A percentile compares a stretch with the other conserved stretches of the same genome.
phyloP scores from a whole-genome alignment of 331 rosid genomes.

The Cydonia oblonga region DNA sequence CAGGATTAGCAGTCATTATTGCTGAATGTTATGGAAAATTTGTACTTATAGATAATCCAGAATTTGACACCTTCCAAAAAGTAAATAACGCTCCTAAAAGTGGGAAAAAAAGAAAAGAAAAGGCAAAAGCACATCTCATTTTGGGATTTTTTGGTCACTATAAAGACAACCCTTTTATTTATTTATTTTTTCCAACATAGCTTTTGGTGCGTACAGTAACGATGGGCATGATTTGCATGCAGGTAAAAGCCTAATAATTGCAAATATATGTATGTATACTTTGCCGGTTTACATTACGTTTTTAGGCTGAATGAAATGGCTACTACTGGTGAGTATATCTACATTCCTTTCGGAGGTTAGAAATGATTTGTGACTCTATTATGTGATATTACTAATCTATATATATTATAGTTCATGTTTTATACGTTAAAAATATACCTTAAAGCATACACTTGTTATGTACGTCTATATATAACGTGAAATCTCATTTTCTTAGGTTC shows the following conservation, averaged over 20 bases:
- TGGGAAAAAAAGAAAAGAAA: conserved; percentile 2
- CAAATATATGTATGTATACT: not conserved
- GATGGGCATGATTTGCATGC: not conserved
- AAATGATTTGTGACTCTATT: not conserved
- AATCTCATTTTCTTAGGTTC: too few species aligned
- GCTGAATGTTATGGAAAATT: conserved; percentile 26
- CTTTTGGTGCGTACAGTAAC: not conserved
- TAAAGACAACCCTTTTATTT: conserved; percentile 11
- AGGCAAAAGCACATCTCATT: conserved; percentile 35
- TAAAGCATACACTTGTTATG: not conserved
- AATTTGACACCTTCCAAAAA: conserved; percentile 14
- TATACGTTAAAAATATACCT: not conserved
- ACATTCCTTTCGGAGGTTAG: not conserved
- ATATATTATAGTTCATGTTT: not conserved
- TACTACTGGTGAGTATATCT: not conserved
- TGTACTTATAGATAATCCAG: conserved; percentile 24
- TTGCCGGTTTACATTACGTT: not conserved
- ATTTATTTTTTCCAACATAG: not conserved
- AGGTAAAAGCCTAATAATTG: too few species aligned
- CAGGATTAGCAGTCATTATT: conserved; percentile 9
- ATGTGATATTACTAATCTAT: not conserved
- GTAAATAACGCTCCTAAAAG: conserved; percentile 21
- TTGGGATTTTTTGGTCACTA: conserved; percentile 14
- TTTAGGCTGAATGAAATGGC: not conserved
- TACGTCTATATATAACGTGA: not conserved